A percentile compares a stretch with the other conserved stretches of the same genome.
These are phyloP conservation scores for Rhodotorula sp. DNA, from an alignment of 1,284 basidiomycete genomes.

Conservation along the genomic window DNA sequence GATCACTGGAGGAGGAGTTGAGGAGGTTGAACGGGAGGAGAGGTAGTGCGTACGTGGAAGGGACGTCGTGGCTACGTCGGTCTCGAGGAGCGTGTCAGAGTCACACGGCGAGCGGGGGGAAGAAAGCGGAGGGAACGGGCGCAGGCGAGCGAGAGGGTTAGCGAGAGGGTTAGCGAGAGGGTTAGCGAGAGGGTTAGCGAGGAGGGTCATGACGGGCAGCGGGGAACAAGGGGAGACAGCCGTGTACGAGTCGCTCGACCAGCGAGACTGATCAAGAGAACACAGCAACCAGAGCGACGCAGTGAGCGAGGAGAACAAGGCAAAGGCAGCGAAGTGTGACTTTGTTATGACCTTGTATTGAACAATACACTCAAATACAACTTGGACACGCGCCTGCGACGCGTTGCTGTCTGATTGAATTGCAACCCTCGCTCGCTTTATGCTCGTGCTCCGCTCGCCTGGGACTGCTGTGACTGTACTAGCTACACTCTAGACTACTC, in stretches of 20 bases:
- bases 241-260: not conserved
- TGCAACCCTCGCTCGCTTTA: no score
- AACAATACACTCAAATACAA: no score
- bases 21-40: not conserved
- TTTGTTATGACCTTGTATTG: no score
- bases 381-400: no score
- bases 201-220: not conserved
- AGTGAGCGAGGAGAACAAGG: not conserved
- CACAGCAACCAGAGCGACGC: not conserved
- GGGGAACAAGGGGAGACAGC: not conserved
- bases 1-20: constrained; percentile 22
- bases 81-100: not conserved
- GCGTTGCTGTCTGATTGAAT: no score
- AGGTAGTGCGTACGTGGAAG: not conserved
- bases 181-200: not conserved
- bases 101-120: not conserved
- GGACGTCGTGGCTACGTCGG: not conserved
- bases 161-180: no score
- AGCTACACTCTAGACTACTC: no score
- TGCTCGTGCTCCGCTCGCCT: no score
- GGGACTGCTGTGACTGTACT: no score
- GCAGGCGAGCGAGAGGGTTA: not conserved
- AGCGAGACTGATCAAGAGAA: not conserved
- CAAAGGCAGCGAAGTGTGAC: no score
- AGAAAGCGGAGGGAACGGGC: not conserved